A percentile compares a stretch with the other conserved stretches of the same genome.
Evolutionary conservation across 148 eudicot species (phyloP).

Genomic region (Chenopodium album): DNA sequence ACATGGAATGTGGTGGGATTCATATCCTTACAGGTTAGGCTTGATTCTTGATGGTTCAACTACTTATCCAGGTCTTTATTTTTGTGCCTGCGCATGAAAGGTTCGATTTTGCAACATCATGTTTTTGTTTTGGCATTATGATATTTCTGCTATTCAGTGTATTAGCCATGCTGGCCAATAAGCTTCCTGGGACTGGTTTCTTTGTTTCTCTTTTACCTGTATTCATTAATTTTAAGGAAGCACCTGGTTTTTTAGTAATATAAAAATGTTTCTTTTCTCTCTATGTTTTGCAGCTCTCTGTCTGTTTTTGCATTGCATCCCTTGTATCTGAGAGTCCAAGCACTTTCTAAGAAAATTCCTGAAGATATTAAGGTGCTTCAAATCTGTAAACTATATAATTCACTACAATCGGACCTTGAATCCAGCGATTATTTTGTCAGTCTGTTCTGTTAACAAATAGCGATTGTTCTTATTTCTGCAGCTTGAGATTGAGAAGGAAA

Average conservation of each 20-base stretch:
- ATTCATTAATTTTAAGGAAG: background rate
- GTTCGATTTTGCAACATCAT: background rate
- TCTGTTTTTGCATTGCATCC: slow-evolving; percentile 98
- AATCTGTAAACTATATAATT: background rate
- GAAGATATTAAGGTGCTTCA: slow-evolving; percentile 67
- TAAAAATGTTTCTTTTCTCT: slow-evolving; percentile 12
- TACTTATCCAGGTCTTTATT: background rate
- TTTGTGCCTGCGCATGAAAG: background rate
- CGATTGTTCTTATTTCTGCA: slow-evolving; percentile 37
- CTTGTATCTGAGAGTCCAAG: slow-evolving; percentile 80
- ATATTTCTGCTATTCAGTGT: background rate
- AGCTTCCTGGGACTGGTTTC: background rate
- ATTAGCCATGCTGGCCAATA: background rate
- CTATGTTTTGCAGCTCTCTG: slow-evolving; percentile 69
- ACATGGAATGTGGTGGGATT: slow-evolving; percentile 97
- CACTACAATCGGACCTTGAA: slow-evolving; percentile 8
- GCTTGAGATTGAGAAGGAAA: slow-evolving; percentile 67
- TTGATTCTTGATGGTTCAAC: background rate
- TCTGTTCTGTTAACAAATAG: background rate
- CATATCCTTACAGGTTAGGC: slow-evolving; percentile 89
- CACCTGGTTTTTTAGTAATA: background rate
- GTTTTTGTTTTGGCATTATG: background rate
- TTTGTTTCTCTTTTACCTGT: background rate
- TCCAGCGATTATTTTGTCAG: background rate
- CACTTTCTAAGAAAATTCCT: slow-evolving; percentile 70